Evolutionary conservation across 495 filamentous ascomycete species (phyloP).

Genomic region (Neurospora sp.): DNA sequence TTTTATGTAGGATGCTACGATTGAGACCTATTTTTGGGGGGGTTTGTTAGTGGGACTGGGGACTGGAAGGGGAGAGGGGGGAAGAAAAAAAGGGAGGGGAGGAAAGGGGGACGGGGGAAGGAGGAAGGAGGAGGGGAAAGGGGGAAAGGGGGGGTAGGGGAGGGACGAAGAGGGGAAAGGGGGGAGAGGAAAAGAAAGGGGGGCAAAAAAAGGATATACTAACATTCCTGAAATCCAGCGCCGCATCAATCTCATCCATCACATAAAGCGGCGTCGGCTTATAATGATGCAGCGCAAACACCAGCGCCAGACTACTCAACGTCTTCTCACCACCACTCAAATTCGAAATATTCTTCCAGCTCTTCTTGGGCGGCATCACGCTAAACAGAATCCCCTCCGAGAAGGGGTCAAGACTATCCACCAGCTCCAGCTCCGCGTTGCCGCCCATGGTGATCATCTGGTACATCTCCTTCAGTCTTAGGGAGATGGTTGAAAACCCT

Average conservation of each 20-base stretch:
- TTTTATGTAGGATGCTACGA: conserved; percentile 97
- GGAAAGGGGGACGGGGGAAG: background rate
- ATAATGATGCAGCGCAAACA: conserved; percentile 96
- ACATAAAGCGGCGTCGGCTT: conserved; percentile 97
- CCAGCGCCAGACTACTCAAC: conserved; percentile 80
- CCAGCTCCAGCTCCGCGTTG: conserved; percentile 93
- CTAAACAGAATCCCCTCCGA: conserved; percentile 92
- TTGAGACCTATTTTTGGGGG: conserved; percentile 62
- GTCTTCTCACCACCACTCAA: conserved; percentile 95
- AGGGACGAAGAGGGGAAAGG: background rate
- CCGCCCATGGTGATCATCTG: conserved; percentile 99
- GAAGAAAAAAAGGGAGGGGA: conserved; percentile 5
- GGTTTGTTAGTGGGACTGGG: too few species aligned
- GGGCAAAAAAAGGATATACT: conserved; percentile 29
- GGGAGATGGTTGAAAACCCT: conserved; percentile 95
- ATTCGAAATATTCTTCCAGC: conserved; percentile 98
- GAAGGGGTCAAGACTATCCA: conserved; percentile 92
- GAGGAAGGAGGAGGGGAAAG: background rate
- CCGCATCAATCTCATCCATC: conserved; percentile 99
- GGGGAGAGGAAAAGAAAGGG: too few species aligned
- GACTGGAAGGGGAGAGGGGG: too few species aligned
- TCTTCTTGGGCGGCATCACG: conserved; percentile 99
- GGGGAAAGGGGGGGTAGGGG: too few species aligned
- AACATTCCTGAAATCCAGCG: conserved; percentile 94
- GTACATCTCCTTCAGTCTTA: conserved; percentile 98